phyloP scores from a whole-genome alignment of 768 basidiomycete genomes.

The Kwoniella shandongensis region DNA sequence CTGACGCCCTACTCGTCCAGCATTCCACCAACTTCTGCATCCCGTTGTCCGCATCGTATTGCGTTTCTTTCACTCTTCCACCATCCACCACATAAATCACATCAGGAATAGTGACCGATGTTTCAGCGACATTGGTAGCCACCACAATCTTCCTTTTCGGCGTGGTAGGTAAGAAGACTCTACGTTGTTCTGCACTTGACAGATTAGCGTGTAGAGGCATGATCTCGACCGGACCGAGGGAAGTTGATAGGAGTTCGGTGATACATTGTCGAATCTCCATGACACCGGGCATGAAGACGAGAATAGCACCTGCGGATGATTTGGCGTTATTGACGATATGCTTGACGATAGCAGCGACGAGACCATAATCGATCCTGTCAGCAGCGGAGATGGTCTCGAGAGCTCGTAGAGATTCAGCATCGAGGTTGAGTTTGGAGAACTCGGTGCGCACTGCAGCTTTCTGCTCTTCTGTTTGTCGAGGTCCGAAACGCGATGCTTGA shows the following conservation, averaged over 20 bases:
- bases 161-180: constrained; percentile 66
- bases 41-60: constrained; percentile 67
- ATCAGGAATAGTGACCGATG: constrained; percentile 88
- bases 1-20: constrained; percentile 68
- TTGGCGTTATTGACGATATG: constrained; percentile 62
- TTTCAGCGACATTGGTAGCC: constrained; percentile 80
- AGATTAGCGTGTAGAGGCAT: constrained; percentile 88
- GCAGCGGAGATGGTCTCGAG: constrained; percentile 65
- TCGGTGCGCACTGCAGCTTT: constrained; percentile 58
- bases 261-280: constrained; percentile 81
- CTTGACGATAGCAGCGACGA: constrained; percentile 67
- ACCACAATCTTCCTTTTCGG: constrained; percentile 75
- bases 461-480: constrained; percentile 58
- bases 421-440: constrained; percentile 61
- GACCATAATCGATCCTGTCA: constrained; percentile 71
- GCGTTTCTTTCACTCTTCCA: constrained; percentile 82
- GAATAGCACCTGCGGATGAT: constrained; percentile 63
- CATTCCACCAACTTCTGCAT: constrained; percentile 75
- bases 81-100: constrained; percentile 79
- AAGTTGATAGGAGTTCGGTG: constrained; percentile 57
- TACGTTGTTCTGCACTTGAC: constrained; percentile 76
- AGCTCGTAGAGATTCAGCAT: constrained; percentile 59
- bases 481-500: constrained; percentile 53
- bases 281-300: constrained; percentile 88
- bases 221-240: constrained; percentile 47